Conservation (phyloP, 106 monocot species). For the Dendrobium officinale region DNA sequence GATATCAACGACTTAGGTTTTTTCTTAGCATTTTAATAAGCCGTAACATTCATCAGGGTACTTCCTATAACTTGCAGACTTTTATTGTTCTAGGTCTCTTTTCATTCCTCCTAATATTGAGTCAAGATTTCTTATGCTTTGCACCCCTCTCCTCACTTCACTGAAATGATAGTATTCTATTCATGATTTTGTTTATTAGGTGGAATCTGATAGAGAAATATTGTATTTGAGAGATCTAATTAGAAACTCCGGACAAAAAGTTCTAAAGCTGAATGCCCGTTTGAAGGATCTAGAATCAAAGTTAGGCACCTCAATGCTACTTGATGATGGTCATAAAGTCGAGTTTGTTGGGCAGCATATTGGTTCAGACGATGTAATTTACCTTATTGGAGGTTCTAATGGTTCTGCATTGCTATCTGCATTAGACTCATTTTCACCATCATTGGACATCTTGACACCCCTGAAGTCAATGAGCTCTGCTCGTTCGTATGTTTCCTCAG, state of each 20-base stretch:
- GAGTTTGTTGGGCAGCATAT: slow-evolving; percentile 17
- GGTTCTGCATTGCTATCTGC: slow-evolving; percentile 54
- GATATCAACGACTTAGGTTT: no score
- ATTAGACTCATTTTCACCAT: slow-evolving; percentile 60
- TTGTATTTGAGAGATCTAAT: slow-evolving; percentile 19
- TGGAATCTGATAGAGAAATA: slow-evolving; percentile 24
- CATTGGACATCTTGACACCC: slow-evolving; percentile 35
- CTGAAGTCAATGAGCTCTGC: slow-evolving; percentile 47
- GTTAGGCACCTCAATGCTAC: slow-evolving; percentile 13
- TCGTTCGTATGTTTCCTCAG: slow-evolving; percentile 63
- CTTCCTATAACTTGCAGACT: no score
- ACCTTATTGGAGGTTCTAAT: slow-evolving; percentile 59
- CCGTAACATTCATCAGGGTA: no score
- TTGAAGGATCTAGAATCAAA: slow-evolving; percentile 28
- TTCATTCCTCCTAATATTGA: no score
- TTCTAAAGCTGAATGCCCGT: slow-evolving; percentile 16
- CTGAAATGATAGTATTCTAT: background rate
- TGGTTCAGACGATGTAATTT: slow-evolving; percentile 44
- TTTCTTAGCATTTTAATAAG: no score
- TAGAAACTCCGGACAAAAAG: slow-evolving; percentile 5
- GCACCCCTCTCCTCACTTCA: no score
- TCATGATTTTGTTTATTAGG: slow-evolving; percentile 12
- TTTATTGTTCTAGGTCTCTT: no score
- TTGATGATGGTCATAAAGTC: slow-evolving; percentile 10
- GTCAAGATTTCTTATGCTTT: no score